phyloP scores from a whole-genome alignment of 148 eudicot species.

The Linanthus parryae region DNA sequence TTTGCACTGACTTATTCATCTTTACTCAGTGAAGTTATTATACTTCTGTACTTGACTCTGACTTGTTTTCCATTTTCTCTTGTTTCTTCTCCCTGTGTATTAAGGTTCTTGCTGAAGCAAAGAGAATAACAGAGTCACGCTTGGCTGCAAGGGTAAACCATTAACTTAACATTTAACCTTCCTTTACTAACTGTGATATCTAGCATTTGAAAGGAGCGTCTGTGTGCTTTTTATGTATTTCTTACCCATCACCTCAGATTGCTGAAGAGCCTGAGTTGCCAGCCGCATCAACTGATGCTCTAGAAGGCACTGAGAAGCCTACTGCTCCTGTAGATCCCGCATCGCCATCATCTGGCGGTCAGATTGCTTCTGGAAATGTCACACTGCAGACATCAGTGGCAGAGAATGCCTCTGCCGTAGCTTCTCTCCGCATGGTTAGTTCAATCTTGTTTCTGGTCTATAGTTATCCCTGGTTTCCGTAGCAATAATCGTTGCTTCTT shows the following conservation, averaged over 20 bases:
- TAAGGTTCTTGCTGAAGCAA: slow-evolving; percentile 93
- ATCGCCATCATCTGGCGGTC: slow-evolving; percentile 45
- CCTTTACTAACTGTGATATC: not conserved
- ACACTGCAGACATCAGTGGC: slow-evolving; percentile 43
- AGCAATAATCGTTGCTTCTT: too few species aligned
- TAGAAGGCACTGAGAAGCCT: slow-evolving; percentile 35
- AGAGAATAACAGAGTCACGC: slow-evolving; percentile 66
- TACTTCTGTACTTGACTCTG: not conserved
- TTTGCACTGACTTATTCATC: slow-evolving; percentile 22
- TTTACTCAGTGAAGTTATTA: not conserved
- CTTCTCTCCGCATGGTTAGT: slow-evolving; percentile 85
- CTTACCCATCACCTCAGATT: slow-evolving; percentile 31
- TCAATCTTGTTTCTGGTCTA: not conserved
- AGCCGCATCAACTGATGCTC: slow-evolving; percentile 29
- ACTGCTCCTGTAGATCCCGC: slow-evolving; percentile 30
- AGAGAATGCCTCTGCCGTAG: slow-evolving; percentile 56
- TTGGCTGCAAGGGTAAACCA: slow-evolving; percentile 60
- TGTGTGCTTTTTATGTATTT: not conserved
- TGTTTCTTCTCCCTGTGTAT: not conserved
- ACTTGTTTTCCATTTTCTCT: not conserved
- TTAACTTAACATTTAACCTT: not conserved
- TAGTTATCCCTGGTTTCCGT: not conserved
- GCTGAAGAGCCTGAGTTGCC: slow-evolving; percentile 48
- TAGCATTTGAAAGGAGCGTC: slow-evolving; percentile 1
- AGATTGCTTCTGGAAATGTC: slow-evolving; percentile 25